Conservation (phyloP, 768 basidiomycete genomes). For the Cyclocybe cylindracea region DNA sequence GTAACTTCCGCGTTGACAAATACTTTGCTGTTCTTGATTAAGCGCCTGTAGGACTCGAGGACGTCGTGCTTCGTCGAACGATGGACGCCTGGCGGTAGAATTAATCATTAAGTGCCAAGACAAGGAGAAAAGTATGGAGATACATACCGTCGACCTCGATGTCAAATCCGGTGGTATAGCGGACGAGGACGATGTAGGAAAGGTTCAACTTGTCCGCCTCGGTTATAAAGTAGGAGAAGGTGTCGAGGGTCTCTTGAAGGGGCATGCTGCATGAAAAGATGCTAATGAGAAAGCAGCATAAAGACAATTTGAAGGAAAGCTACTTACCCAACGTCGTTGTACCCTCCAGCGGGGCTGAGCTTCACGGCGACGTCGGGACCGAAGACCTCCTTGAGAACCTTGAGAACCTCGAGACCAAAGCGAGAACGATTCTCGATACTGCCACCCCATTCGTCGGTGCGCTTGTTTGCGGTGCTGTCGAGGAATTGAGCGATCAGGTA, state of each 20-base stretch:
- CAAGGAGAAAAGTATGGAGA: neutral
- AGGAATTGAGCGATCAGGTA: constrained; percentile 53
- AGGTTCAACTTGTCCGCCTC: constrained; percentile 40
- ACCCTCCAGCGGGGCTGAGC: constrained; percentile 42
- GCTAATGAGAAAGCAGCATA: neutral
- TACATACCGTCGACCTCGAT: constrained; percentile 30
- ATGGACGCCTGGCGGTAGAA: constrained; percentile 22
- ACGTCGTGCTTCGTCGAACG: constrained; percentile 42
- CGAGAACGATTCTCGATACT: constrained; percentile 54
- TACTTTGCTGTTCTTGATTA: constrained; percentile 37
- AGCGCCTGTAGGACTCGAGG: constrained; percentile 35
- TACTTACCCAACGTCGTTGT: constrained; percentile 46
- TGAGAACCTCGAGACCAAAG: constrained; percentile 54
- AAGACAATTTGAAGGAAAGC: neutral
- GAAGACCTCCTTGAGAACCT: constrained; percentile 40
- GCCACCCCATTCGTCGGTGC: constrained; percentile 64
- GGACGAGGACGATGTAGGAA: constrained; percentile 33
- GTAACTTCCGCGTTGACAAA: constrained; percentile 38
- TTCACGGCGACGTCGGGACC: constrained; percentile 48
- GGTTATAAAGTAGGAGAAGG: constrained; percentile 41
- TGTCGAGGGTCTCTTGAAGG: constrained; percentile 42
- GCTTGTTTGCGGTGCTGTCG: constrained; percentile 44
- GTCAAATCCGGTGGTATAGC: constrained; percentile 25
- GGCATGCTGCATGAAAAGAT: constrained; percentile 38
- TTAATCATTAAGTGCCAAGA: too few relatives aligned